Evolutionary conservation across 345 rosid genomes (phyloP), one percentile per base, ranked within the genome.

Genomic region (Sonneratia caseolaris): DNA sequence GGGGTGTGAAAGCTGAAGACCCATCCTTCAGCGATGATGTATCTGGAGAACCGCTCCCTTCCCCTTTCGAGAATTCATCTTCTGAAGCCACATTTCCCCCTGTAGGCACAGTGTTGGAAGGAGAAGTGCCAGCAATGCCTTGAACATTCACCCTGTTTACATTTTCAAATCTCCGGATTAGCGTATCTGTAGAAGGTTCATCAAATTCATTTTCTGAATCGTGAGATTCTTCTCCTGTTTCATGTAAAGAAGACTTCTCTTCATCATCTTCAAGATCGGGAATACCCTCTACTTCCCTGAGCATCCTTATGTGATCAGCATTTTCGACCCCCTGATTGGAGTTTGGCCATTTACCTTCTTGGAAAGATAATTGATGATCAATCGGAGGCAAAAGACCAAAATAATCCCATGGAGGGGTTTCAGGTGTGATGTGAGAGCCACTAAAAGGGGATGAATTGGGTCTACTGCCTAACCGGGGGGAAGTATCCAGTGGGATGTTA

Each of bases 181-280:
- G 82, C 55, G 91, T 81, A 77, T 86, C 92, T 3, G 86, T 62
- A 3, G 92, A 77, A 53, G 98, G 89, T 69, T 95, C 98, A 70
- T 90, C 94, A 68, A 92, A 90, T 78, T 86, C 98, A 75, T 92
- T 96, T 70, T 86, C 97, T 0, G 97, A 92, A 83, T 76, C 90
- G 66, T 73, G 82, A 68, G 87, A 85, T 70, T 80, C 89, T 77
- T 81, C 66, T 27, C 37, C 91, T 68, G 77, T 80, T 76, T 68
- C 94, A 80, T 68, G 82, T 78, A 78, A 80, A 70, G 89, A 86
- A 80, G 76, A 71, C 68, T 81, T 80, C 45, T 86, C 91, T 79
- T 79, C 90, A 62, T 84, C 96, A 21, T 85, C 92, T 73, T 91
- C 96, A 77, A 87, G 80, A 68, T 87, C 94, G 18, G 89, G 81